phyloP scores from a whole-genome alignment of 2,329 filamentous ascomycete genomes.

The Monosporascus sp. region DNA sequence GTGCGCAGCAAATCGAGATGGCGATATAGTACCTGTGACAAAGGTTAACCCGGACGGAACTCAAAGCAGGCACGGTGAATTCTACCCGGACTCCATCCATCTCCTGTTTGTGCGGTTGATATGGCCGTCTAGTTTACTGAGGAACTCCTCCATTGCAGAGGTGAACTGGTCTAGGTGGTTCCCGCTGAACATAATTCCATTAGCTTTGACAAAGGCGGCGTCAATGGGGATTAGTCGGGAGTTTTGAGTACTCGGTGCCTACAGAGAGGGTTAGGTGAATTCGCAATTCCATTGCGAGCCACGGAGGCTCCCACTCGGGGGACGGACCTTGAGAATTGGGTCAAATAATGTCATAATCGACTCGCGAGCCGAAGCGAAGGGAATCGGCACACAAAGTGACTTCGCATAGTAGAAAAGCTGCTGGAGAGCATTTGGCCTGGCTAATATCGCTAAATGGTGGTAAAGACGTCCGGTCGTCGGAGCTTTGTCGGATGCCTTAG shows the following conservation, averaged over 20 bases:
- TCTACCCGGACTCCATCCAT: conserved; percentile 45
- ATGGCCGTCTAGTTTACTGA: conserved; percentile 49
- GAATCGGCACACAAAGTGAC: conserved; percentile 61
- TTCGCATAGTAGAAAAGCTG: conserved; percentile 72
- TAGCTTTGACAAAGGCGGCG: conserved; percentile 56
- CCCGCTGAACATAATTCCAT: conserved; percentile 59
- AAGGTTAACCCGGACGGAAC: conserved; percentile 10
- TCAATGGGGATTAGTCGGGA: conserved; percentile 44
- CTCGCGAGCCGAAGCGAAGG: conserved; percentile 64
- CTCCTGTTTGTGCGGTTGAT: conserved; percentile 47
- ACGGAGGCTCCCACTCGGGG: too few species aligned
- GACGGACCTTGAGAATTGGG: conserved; percentile 39
- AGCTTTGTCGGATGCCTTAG: conserved; percentile 70
- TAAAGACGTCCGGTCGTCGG: conserved; percentile 76
- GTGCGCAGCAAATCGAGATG: conserved; percentile 48
- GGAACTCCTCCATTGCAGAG: conserved; percentile 42
- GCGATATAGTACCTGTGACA: conserved; percentile 47
- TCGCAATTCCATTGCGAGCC: too few species aligned
- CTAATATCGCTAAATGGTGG: conserved; percentile 80
- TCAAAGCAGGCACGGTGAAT: neutral
- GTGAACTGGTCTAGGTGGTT: conserved; percentile 43
- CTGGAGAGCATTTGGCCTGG: conserved; percentile 62
- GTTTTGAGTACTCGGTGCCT: conserved; percentile 18
- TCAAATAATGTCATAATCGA: conserved; percentile 67
- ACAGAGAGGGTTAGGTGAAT: neutral